Evolutionary conservation across 345 rosid species (phyloP).

Genomic region (Moringa oleifera): DNA sequence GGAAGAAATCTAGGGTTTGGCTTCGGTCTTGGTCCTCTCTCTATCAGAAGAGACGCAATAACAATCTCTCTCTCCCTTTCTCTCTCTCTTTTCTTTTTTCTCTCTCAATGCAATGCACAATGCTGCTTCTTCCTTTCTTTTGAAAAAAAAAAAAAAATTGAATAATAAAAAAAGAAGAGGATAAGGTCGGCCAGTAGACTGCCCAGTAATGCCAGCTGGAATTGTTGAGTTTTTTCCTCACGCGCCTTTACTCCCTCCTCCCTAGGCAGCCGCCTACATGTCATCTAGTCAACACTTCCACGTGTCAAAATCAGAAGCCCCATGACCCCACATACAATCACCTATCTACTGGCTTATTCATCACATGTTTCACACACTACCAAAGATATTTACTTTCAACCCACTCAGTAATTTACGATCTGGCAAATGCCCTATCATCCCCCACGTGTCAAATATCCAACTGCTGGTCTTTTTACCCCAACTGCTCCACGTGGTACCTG

Average conservation of each 20-base stretch:
- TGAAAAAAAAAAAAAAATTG: not conserved
- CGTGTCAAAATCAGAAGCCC: not conserved
- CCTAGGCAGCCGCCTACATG: conserved; percentile 16
- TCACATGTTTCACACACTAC: conserved; percentile 10
- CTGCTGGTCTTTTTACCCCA: not conserved
- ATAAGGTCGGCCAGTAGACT: conserved; percentile 62
- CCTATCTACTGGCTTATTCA: not conserved
- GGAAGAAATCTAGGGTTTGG: conserved; percentile 44
- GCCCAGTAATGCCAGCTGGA: conserved; percentile 59
- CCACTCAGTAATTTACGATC: not conserved
- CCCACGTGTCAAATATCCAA: not conserved
- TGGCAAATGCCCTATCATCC: not conserved
- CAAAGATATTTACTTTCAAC: not conserved
- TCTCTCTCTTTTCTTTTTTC: conserved; percentile 1
- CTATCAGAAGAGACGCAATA: conserved; percentile 22
- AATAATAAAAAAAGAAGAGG: conserved; percentile 35
- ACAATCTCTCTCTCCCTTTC: conserved; percentile 7
- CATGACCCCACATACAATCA: conserved; percentile 5
- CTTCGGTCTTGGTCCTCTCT: conserved; percentile 17
- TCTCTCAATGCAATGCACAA: conserved; percentile 5
- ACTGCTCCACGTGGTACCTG: conserved; percentile 12
- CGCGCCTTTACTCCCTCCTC: conserved; percentile 30
- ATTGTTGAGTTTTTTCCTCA: conserved; percentile 19
- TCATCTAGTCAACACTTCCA: not conserved
- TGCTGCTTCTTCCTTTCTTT: conserved; percentile 1